A percentile compares a stretch with the other conserved stretches of the same genome.
These are phyloP conservation scores for Cronartium ribicola DNA, from an alignment of 1,284 basidiomycete genomes.

Conservation along the genomic window DNA sequence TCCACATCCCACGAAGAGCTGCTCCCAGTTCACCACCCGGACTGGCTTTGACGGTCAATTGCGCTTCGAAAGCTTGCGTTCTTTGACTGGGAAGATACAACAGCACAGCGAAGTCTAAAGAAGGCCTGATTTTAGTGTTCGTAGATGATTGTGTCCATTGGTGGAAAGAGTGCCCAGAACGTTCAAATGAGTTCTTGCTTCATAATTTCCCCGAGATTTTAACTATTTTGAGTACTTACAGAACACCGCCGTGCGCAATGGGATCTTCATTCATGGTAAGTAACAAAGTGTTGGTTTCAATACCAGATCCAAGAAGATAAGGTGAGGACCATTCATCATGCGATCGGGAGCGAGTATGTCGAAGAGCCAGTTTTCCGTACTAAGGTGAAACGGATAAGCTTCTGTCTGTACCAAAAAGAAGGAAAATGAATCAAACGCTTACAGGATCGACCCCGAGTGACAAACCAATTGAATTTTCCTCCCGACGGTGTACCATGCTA, in stretches of 20 bases:
- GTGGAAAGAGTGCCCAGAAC: neutral
- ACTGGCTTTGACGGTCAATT: slow-evolving; percentile 39
- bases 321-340: slow-evolving; percentile 29
- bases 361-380: slow-evolving; percentile 36
- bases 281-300: slow-evolving; percentile 42
- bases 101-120: slow-evolving; percentile 39
- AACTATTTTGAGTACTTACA: slow-evolving; percentile 16
- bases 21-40: slow-evolving; percentile 32
- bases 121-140: slow-evolving; percentile 14
- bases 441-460: slow-evolving; percentile 41
- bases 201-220: neutral
- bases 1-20: slow-evolving; percentile 40
- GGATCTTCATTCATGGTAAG: slow-evolving; percentile 41
- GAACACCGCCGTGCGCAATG: slow-evolving; percentile 26
- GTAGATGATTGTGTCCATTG: neutral
- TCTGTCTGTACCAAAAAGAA: neutral
- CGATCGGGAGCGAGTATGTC: slow-evolving; percentile 36
- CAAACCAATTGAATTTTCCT: slow-evolving; percentile 39
- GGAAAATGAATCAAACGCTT: slow-evolving; percentile 12
- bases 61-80: slow-evolving; percentile 31
- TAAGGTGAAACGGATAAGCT: slow-evolving; percentile 2
- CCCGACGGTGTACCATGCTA: slow-evolving; percentile 26
- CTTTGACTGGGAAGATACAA: slow-evolving; percentile 29
- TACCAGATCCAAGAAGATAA: slow-evolving; percentile 39
- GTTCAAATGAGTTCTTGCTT: neutral